Conservation (phyloP, 345 rosid genomes). For the Sonneratia caseolaris region DNA sequence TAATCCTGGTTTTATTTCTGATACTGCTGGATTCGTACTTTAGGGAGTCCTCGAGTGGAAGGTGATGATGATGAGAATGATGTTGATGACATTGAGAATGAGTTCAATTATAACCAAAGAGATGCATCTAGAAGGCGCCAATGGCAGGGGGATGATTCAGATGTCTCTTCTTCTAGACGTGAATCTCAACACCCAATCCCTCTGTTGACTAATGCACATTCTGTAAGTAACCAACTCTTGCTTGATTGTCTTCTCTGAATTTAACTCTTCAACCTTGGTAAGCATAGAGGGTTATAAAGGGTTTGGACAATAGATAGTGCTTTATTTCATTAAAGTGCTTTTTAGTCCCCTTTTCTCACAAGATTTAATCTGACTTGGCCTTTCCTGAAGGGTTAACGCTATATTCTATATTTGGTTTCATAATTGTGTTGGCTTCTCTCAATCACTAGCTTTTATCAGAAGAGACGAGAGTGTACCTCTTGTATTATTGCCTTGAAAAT, state of each 20-base stretch:
- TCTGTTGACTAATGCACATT: slow-evolving; percentile 81
- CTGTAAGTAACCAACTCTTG: slow-evolving; percentile 32
- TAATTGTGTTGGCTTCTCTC: background rate
- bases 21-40: slow-evolving; percentile 10
- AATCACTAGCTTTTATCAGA: background rate
- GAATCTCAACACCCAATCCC: slow-evolving; percentile 88
- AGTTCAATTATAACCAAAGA: slow-evolving; percentile 71
- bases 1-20: background rate
- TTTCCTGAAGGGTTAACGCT: background rate
- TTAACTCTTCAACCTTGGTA: background rate
- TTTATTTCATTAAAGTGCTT: background rate
- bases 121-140: slow-evolving; percentile 50
- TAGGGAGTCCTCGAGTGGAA: slow-evolving; percentile 89
- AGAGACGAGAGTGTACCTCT: background rate
- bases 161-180: slow-evolving; percentile 75
- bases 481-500: background rate
- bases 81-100: slow-evolving; percentile 91
- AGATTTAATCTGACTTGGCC: background rate
- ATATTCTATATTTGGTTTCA: background rate
- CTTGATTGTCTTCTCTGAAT: background rate
- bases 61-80: slow-evolving; percentile 99
- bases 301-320: background rate
- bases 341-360: background rate
- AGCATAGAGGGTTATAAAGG: background rate
- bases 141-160: slow-evolving; percentile 81